Base-by-base conservation (phyloP, 2,329 filamentous ascomycete species). In the Scolecobasidium constrictum region DNA sequence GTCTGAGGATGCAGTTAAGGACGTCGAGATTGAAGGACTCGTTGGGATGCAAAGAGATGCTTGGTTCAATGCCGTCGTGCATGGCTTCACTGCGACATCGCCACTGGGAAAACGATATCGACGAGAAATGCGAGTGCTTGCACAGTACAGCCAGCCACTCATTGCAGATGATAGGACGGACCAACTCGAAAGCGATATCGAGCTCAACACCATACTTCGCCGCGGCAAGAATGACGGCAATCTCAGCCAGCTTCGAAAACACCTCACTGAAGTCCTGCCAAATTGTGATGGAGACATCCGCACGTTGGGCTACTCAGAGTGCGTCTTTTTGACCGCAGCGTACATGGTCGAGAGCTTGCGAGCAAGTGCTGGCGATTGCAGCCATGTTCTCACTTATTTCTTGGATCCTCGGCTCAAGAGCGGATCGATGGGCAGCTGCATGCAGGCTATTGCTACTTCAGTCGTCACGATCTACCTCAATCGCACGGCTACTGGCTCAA, bases 21-120 rank as follows among this genome's bases (percentile, higher is more conserved):
- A 67, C 12, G 57, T 63, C 21, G 55, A 71, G 22, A 56, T 63
- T 22, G 55, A 71, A 20, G 55, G 56, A 4, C 76, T 78, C 5
- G 74, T 83, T 47, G 75, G 77, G 19, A 66, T 93, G 44, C 75
- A 92, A 51, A 80, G 90, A 41, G 88, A 98, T 68, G 86, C 86
- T 4, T 99, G 92, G 92, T 96, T 95, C 66, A 99, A 98, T 55
- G 86, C 96, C 48, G 85, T 88, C 17, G 83, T 94, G 1, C 92
- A 98, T 59, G 92, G 88, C 4, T 94, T 96, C 57, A 81, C 80
- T 7, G 71, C 82, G 9, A 74, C 75, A 13, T 90, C 86, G 0
- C 74, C 80, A 13, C 75, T 83, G 43, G 84, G 81, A 15, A 81
- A 80, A 56, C 75, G 77, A 50, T 78, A 93, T 53, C 63, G 79